Base-by-base conservation (phyloP, 176 grass and related monocot genomes). In the Miscanthus lutarioriparius region DNA sequence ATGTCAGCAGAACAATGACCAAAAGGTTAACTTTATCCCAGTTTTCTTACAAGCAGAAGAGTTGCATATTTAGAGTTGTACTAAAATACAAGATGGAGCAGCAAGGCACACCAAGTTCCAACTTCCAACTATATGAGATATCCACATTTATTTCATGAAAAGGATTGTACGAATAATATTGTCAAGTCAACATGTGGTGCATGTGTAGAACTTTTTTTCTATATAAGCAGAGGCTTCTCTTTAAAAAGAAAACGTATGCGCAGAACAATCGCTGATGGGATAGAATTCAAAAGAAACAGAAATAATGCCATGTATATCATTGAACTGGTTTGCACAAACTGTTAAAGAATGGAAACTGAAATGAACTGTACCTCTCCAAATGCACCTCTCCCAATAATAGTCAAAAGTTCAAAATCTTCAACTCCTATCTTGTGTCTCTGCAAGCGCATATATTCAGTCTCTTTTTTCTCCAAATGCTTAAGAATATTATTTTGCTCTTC, bases 361-460 rank as follows among this genome's bases (percentile, higher is more conserved):
- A 56, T 59, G 45, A 56, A 22, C 17, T 54, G 61, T 88, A 98
- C 93, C 93, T 98, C 96, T 41, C 96, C 96, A 49, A 98, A 99
- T 79, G 96, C 96, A 72, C 96, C 96, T 88, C 96, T 94, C 80
- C 96, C 96, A 74, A 99, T 99, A 84, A 99, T 99, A 27, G 96
- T 99, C 83, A 99, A 87, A 83, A 99, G 93, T 80, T 96, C 93
- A 96, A 99, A 99, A 91, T 99, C 96, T 83, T 99, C 96, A 48
- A 91, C 96, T 41, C 91, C 91, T 91, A 99, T 96, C 87, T 96
- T 99, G 80, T 99, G 93, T 89, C 96, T 96, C 79, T 99, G 93
- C 64, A 92, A 85, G 23, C 96, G 91, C 96, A 99, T 99, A 75
- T 96, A 96, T 86, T 99, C 93, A 26, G 96, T 99, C 67, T 99